A percentile compares a stretch with the other conserved stretches of the same genome.
Evolutionary conservation across 371 early-diverging fungal species (phyloP).

Genomic region (Apophysomyces elegans): DNA sequence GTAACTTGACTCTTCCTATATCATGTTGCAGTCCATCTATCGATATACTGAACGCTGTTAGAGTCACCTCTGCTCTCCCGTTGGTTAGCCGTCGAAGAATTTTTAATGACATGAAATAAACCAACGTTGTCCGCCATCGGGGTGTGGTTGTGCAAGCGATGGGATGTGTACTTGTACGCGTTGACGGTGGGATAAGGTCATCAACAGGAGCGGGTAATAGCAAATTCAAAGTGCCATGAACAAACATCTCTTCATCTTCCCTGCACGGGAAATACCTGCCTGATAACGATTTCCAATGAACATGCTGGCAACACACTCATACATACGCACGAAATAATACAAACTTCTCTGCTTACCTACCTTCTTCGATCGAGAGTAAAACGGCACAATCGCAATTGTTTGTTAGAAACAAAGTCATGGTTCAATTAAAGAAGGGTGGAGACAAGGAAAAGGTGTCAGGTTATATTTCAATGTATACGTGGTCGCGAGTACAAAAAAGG

Average conservation of each 20-base stretch:
- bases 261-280: conserved; percentile 32
- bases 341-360: not conserved
- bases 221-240: conserved; percentile 38
- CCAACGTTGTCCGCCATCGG: conserved; percentile 42
- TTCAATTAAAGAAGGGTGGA: not conserved
- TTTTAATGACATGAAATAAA: conserved; percentile 44
- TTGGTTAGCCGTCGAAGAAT: conserved; percentile 32
- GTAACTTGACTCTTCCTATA: conserved; percentile 30
- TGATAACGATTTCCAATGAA: conserved; percentile 5
- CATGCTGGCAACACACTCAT: no score
- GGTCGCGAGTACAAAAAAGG: conserved; percentile 5
- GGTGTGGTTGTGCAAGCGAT: conserved; percentile 24
- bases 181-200: conserved; percentile 49
- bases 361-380: conserved; percentile 3
- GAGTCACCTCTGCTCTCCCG: conserved; percentile 25
- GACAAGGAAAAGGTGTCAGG: not conserved
- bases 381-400: conserved; percentile 2
- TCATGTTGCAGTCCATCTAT: conserved; percentile 24
- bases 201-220: conserved; percentile 37
- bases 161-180: conserved; percentile 40
- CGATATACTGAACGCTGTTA: conserved; percentile 27
- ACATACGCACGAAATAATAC: not conserved
- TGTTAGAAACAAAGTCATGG: conserved; percentile 4
- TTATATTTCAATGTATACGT: conserved; percentile 6
- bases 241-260: conserved; percentile 39